A percentile compares a stretch with the other conserved stretches of the same genome.
phyloP scores from a whole-genome alignment of 129 eudicot genomes.

The Helichrysum umbraculigerum region DNA sequence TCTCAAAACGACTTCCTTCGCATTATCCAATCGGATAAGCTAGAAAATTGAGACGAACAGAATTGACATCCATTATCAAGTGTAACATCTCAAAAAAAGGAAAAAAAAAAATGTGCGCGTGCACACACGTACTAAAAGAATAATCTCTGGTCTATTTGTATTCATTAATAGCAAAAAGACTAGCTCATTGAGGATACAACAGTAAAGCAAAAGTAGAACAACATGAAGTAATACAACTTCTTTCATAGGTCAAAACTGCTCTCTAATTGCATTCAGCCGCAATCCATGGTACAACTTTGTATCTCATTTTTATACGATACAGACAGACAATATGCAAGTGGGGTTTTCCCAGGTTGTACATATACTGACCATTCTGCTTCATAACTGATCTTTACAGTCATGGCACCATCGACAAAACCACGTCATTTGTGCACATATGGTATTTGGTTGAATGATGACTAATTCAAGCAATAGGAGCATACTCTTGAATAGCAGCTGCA shows the following conservation, averaged over 20 bases:
- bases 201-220: neutral
- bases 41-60: no score
- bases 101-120: neutral
- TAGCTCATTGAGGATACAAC: neutral
- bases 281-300: slow-evolving; percentile 28
- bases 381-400: slow-evolving; percentile 4
- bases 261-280: slow-evolving; percentile 20
- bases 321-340: slow-evolving; percentile 18
- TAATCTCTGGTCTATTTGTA: neutral
- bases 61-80: neutral
- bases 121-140: neutral
- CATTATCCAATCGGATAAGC: no score
- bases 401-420: slow-evolving; percentile 24
- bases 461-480: slow-evolving; percentile 65
- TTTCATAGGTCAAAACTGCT: slow-evolving; percentile 2
- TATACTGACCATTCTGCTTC: slow-evolving; percentile 26
- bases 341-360: slow-evolving; percentile 31
- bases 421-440: slow-evolving; percentile 10
- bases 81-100: neutral
- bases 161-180: neutral
- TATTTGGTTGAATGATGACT: neutral
- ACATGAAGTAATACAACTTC: neutral
- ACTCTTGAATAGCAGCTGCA: slow-evolving; percentile 72
- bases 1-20: no score
- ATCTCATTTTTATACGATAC: slow-evolving; percentile 38